phyloP scores from a whole-genome alignment of 2,329 filamentous ascomycete species.

The Grosmannia penicillata region DNA sequence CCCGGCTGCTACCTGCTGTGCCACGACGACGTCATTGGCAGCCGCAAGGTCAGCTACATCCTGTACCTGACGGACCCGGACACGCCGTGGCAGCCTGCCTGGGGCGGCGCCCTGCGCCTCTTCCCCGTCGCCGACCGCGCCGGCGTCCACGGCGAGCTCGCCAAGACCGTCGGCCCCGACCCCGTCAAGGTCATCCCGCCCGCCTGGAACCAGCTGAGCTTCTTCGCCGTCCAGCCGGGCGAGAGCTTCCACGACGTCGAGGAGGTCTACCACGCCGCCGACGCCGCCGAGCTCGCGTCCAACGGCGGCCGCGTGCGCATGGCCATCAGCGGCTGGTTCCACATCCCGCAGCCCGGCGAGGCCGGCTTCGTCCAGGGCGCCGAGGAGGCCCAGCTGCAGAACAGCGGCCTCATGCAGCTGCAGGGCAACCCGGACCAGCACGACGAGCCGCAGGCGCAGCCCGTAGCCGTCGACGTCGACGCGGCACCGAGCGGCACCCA shows the following conservation, averaged over 20 bases:
- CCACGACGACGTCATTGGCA: conserved; percentile 98
- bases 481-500: conserved; percentile 21
- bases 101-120: conserved; percentile 82
- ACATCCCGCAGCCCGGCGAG: conserved; percentile 90
- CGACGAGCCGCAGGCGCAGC: conserved; percentile 57
- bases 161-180: conserved; percentile 68
- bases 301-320: conserved; percentile 74
- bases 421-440: conserved; percentile 85
- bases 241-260: conserved; percentile 98
- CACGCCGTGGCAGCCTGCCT: conserved; percentile 74
- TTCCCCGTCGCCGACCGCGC: conserved; percentile 57
- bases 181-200: conserved; percentile 74
- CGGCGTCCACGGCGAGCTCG: conserved; percentile 55
- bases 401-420: conserved; percentile 83
- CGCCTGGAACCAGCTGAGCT: conserved; percentile 92
- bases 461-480: conserved; percentile 21
- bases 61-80: conserved; percentile 91
- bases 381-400: conserved; percentile 76
- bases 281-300: conserved; percentile 41
- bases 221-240: conserved; percentile 97
- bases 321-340: conserved; percentile 98
- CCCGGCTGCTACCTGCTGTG: conserved; percentile 91
- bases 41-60: conserved; percentile 88
- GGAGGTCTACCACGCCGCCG: conserved; percentile 71
- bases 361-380: conserved; percentile 79